Conservation (phyloP, 805 yeast species). For the Ogataea paraovalis region DNA sequence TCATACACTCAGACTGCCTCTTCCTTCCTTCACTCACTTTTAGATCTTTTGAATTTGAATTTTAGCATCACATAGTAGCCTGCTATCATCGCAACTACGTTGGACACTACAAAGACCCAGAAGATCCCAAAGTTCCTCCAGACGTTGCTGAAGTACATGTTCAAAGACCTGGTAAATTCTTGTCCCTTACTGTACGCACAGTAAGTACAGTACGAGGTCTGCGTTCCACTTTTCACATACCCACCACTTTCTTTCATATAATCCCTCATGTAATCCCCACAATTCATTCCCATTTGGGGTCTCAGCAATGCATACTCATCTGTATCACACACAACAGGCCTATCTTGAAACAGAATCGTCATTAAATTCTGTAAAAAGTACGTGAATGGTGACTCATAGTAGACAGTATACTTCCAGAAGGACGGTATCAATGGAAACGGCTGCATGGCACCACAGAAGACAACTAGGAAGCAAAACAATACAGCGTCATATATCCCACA, state of each 20-base stretch:
- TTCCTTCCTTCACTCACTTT: not conserved
- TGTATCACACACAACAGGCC: conserved; percentile 34
- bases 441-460: conserved; percentile 42
- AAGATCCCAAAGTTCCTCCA: conserved; percentile 29
- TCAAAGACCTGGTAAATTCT: conserved; percentile 16
- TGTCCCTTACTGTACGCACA: conserved; percentile 21
- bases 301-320: conserved; percentile 36
- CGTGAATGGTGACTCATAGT: conserved; percentile 43
- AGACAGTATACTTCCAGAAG: conserved; percentile 45
- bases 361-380: conserved; percentile 43
- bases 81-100: conserved; percentile 33
- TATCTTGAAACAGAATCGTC: conserved; percentile 36
- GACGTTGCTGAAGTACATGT: conserved; percentile 14
- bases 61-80: conserved; percentile 18
- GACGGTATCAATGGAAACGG: conserved; percentile 41
- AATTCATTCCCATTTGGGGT: conserved; percentile 46
- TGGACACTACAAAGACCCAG: conserved; percentile 42
- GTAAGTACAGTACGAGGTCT: conserved; percentile 16
- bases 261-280: conserved; percentile 39
- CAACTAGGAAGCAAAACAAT: conserved; percentile 30
- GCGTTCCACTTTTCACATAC: conserved; percentile 36
- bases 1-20: no score
- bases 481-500: conserved; percentile 39
- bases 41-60: not conserved
- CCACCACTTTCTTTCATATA: conserved; percentile 40